Base-by-base conservation (phyloP, 169 alveolate genomes). In the Cryptosporidium sp. region DNA sequence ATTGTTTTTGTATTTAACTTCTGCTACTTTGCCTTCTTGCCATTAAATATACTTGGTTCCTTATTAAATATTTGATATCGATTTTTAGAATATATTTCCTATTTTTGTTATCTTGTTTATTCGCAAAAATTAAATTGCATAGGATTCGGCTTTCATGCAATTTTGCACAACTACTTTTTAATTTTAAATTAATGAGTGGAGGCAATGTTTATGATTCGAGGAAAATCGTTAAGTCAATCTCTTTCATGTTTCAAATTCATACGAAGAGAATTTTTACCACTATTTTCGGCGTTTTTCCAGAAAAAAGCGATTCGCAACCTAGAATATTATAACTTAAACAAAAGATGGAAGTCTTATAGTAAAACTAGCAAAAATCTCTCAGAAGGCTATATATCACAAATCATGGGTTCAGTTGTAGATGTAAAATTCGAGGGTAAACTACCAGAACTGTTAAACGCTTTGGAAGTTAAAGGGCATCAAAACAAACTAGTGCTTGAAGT, bases 331-430 rank as follows among this genome's bases (percentile, higher is more conserved):
- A 12, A 18, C 9, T 67, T 29, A 60, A 60, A 60, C 33, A 60
- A 60, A 60, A 60, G 39, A 60, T 60, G 69, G 69, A 60, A 21
- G n/a, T 21, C 69, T 21, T 60, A 3, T 23, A 60, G 23, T 37
- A 31, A 8, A 48, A 48, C 7, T 14, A 16, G 21, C 6, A 16
- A 48, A 48, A 48, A 48, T 14, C 21, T 60, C 7, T 31, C 33
- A 12, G 33, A 60, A 31, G 99, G 99, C 16, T 93, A 95, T 73
- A 94, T 97, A 35, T 94, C 99, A 39, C 97, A 97, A 92, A 98
- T 98, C 33, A 98, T 98, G 85, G 99, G 99, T 35, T 99, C 99
- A 73, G 98, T 98, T 85, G 99, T 98, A 62, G 99, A 98, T 86
- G 99, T 98, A 29, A 95, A 97, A 68, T 98, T 98, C 92, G 99